Evolutionary conservation across 139 green algal species (phyloP), one percentile per base, ranked within the genome.

Genomic region (Edaphochlamys debaryana): DNA sequence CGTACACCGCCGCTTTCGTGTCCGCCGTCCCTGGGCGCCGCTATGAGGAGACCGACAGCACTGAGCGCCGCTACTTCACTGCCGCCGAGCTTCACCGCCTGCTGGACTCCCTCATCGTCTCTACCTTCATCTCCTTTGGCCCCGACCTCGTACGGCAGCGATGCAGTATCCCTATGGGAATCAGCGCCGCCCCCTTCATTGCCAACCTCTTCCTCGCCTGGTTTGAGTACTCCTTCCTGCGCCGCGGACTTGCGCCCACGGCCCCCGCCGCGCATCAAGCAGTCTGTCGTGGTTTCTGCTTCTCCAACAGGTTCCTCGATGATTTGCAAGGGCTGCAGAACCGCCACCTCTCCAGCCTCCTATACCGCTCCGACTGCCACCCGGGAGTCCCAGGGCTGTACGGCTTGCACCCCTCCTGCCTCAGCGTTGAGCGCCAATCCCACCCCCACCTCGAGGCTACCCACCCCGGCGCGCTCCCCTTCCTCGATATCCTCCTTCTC

Each of bases 171-270:
- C 67, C 67, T 25, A 73, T 73, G 67, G 67, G 67, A 38, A 73
- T 63, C 56, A n/a, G 19, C 17, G 56, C 56, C 2, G 56, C 56
- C 3, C 56, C 56, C 25, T 73, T 40, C 7, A 73, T 73, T 36
- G 67, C 67, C 8, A 73, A 73, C 67, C 67, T 73, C 67, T 73
- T 73, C 67, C 67, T 73, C 1, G 67, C 8, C 23, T 73, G 67
- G 67, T 73, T 48, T 37, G 67, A 73, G 38, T 73, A 27, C 40
- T 0, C 15, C 5, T 73, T 73, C 67, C 17, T 73, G 40, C 17
- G 4, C 37, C 67, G 36, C 19, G 7, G 56, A 6, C 56, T 15
- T 4, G 6, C 25, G 19, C 9, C 19, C 56, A 25, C 23, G 25
- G 6, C 25, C 56, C 1, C 56, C 2, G 20, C 56, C 23, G 7